Evolutionary conservation across 2,329 filamentous ascomycete genomes (phyloP).

Genomic region (Pyrenochaeta sp.): DNA sequence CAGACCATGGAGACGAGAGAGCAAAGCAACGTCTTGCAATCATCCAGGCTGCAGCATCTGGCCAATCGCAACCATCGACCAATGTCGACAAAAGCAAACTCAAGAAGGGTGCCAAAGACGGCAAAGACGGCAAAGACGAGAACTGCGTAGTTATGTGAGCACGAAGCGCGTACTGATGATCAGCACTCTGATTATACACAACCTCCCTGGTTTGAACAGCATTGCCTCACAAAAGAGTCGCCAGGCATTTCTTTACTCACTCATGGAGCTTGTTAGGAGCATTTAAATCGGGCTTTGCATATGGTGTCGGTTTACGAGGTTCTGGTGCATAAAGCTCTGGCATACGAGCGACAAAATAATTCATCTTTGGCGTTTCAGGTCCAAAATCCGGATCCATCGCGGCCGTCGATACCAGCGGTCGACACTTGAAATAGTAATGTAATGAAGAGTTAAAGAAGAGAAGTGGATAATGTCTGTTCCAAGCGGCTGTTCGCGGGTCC

Average conservation of each 20-base stretch:
- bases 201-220: too few relatives aligned
- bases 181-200: too few relatives aligned
- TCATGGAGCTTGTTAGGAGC: slow-evolving; percentile 13
- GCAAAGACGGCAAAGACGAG: slow-evolving; percentile 44
- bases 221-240: slow-evolving; percentile 1
- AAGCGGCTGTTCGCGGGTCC: slow-evolving; percentile 40
- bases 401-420: slow-evolving; percentile 21
- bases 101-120: slow-evolving; percentile 35
- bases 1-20: slow-evolving; percentile 87
- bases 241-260: slow-evolving; percentile 1
- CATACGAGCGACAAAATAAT: slow-evolving; percentile 21
- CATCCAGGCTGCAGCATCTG: slow-evolving; percentile 81
- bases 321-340: slow-evolving; percentile 27
- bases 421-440: slow-evolving; percentile 4
- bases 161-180: too few relatives aligned
- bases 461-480: slow-evolving; percentile 22
- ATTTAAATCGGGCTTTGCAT: slow-evolving; percentile 24
- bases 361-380: slow-evolving; percentile 6
- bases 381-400: too few relatives aligned
- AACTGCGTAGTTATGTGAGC: slow-evolving; percentile 49
- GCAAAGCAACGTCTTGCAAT: slow-evolving; percentile 86
- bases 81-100: slow-evolving; percentile 36
- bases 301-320: slow-evolving; percentile 23
- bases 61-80: slow-evolving; percentile 44
- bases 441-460: slow-evolving; percentile 7